Conservation (phyloP, 345 rosid genomes). For the Pugionium cornutum region DNA sequence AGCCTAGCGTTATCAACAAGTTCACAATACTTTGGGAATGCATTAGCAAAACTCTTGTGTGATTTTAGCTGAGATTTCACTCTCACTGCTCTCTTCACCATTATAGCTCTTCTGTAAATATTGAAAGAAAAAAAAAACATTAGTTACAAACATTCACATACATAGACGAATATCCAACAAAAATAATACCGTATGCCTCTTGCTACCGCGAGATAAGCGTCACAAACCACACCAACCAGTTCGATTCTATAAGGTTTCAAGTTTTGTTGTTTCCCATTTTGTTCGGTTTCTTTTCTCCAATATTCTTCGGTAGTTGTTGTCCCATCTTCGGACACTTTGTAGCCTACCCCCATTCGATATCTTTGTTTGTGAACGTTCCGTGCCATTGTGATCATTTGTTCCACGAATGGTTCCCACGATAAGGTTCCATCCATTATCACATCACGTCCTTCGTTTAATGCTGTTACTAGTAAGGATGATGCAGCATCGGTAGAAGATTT, state of each 20-base stretch:
- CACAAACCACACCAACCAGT: conserved; percentile 86
- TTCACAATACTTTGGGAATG: conserved; percentile 65
- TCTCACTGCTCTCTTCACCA: conserved; percentile 76
- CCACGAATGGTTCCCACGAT: conserved; percentile 91
- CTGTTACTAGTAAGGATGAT: conserved; percentile 82
- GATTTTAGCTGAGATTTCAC: conserved; percentile 79
- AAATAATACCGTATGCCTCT: conserved; percentile 75
- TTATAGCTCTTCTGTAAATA: conserved; percentile 61
- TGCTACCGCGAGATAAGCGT: conserved; percentile 82
- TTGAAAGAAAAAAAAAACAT: no score
- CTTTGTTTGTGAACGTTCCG: conserved; percentile 68
- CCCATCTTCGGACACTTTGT: conserved; percentile 65
- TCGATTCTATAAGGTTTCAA: conserved; percentile 81
- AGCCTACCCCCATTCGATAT: conserved; percentile 84
- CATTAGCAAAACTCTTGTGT: conserved; percentile 83
- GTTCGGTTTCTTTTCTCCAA: conserved; percentile 60
- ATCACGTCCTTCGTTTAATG: conserved; percentile 93
- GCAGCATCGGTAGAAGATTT: conserved; percentile 90
- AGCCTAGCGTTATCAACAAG: conserved; percentile 85
- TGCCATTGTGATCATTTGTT: conserved; percentile 82
- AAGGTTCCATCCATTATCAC: conserved; percentile 94
- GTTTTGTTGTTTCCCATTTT: conserved; percentile 24
- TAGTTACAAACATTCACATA: no score
- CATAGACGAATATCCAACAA: background rate
- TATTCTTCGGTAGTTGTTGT: conserved; percentile 58